A percentile compares a stretch with the other conserved stretches of the same genome.
Conservation (phyloP, 2,329 filamentous ascomycete species). For the Pseudopyricularia cyperi region DNA sequence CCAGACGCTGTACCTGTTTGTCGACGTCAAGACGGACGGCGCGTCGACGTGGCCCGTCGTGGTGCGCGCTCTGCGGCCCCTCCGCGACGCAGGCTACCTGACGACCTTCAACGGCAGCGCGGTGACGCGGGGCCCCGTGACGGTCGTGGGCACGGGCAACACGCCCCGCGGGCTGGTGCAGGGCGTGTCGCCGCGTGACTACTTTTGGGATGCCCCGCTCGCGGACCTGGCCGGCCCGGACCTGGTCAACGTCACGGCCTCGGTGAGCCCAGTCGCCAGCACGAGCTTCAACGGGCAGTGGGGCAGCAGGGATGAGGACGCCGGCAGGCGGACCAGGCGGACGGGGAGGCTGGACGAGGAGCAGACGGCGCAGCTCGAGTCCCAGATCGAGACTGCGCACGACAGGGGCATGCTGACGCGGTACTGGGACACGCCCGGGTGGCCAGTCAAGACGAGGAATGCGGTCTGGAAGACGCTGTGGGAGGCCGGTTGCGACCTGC, state of each 20-base stretch:
- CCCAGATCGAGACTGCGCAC: slow-evolving; percentile 39
- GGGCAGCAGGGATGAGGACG: slow-evolving; percentile 17
- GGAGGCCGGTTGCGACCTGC: slow-evolving; percentile 41
- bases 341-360: slow-evolving; percentile 24
- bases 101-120: slow-evolving; percentile 33
- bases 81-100: slow-evolving; percentile 42
- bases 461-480: slow-evolving; percentile 42
- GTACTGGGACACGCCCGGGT: slow-evolving; percentile 51
- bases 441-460: slow-evolving; percentile 44
- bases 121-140: slow-evolving; percentile 41
- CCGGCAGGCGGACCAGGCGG: not conserved
- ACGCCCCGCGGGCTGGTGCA: slow-evolving; percentile 41
- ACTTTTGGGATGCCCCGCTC: slow-evolving; percentile 17
- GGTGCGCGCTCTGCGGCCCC: slow-evolving; percentile 36
- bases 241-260: slow-evolving; percentile 11
- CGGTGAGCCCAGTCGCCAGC: slow-evolving; percentile 14
- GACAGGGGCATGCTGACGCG: slow-evolving; percentile 41
- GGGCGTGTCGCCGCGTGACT: slow-evolving; percentile 41
- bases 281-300: slow-evolving; percentile 21
- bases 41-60: slow-evolving; percentile 36
- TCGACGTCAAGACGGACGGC: slow-evolving; percentile 53
- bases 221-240: slow-evolving; percentile 8
- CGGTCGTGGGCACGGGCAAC: slow-evolving; percentile 53
- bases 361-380: slow-evolving; percentile 34
- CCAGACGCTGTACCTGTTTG: slow-evolving; percentile 45